Percentiles rank a stretch among this genome's conserved stretches.
Conservation (phyloP, 2,329 filamentous ascomycete genomes). For the Fusarium chaquense region DNA sequence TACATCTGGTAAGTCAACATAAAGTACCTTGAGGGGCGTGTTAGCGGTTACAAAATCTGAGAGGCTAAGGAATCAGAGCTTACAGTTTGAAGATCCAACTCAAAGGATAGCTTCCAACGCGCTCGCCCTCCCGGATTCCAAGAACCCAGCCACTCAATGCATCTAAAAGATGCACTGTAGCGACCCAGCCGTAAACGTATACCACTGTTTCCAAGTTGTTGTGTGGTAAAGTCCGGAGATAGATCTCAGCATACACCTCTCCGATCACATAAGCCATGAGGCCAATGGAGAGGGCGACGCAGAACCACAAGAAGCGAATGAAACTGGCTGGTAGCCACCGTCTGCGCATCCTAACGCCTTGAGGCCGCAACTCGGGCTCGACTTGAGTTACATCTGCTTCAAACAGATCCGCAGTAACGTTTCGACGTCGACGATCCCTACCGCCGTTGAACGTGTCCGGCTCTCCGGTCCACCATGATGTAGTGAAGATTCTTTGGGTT, state of each 20-base stretch:
- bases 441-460: slow-evolving; percentile 59
- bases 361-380: slow-evolving; percentile 43
- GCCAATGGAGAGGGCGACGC: slow-evolving; percentile 70
- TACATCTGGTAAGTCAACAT: slow-evolving; percentile 79
- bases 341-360: slow-evolving; percentile 59
- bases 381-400: slow-evolving; percentile 53
- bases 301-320: slow-evolving; percentile 77
- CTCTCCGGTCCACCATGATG: slow-evolving; percentile 74
- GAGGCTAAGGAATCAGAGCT: slow-evolving; percentile 45
- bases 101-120: slow-evolving; percentile 76
- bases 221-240: slow-evolving; percentile 74
- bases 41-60: slow-evolving; percentile 22
- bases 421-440: slow-evolving; percentile 58
- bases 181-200: slow-evolving; percentile 78
- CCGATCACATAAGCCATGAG: slow-evolving; percentile 75
- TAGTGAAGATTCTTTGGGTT: slow-evolving; percentile 75
- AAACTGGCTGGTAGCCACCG: slow-evolving; percentile 75
- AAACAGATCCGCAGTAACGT: slow-evolving; percentile 53
- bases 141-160: slow-evolving; percentile 75
- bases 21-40: slow-evolving; percentile 64
- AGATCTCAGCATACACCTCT: slow-evolving; percentile 77
- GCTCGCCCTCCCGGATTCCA: slow-evolving; percentile 73
- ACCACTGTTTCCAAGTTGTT: slow-evolving; percentile 74
- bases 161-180: slow-evolving; percentile 74
- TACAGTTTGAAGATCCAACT: slow-evolving; percentile 78